A percentile compares a stretch with the other conserved stretches of the same genome.
Conservation (phyloP, 1,284 basidiomycete genomes). For the Singerocomus inundabilis region DNA sequence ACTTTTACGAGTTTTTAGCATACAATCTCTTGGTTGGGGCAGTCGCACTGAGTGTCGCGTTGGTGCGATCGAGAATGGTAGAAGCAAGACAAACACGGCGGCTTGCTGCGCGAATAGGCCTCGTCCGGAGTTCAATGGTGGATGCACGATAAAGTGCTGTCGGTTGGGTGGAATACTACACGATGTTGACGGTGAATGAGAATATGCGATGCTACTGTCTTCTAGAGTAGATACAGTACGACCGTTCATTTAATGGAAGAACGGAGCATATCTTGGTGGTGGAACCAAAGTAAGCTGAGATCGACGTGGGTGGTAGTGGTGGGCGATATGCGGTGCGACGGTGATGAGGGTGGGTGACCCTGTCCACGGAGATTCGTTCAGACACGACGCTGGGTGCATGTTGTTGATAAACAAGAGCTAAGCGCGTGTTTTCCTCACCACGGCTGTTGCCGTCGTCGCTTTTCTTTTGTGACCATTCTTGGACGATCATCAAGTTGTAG, state of each 20-base stretch:
- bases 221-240: constrained; percentile 6
- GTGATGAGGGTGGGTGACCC: too few species aligned
- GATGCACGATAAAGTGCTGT: constrained; percentile 8
- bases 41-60: constrained; percentile 62
- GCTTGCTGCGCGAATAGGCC: constrained; percentile 80
- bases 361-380: neutral
- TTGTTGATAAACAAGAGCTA: neutral
- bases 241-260: constrained; percentile 2
- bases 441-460: neutral
- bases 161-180: constrained; percentile 7
- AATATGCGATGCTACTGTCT: neutral
- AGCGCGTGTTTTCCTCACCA: neutral
- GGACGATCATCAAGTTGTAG: too few species aligned
- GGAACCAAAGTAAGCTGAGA: neutral
- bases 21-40: constrained; percentile 74
- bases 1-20: constrained; percentile 86
- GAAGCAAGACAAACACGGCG: constrained; percentile 74
- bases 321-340: constrained; percentile 6
- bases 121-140: constrained; percentile 35
- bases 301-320: neutral
- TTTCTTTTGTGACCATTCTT: too few species aligned
- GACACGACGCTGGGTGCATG: neutral
- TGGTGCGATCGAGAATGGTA: constrained; percentile 65
- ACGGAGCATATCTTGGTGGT: neutral
- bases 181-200: neutral